Evolutionary conservation across 306 rosid genomes (phyloP), one percentile per base, ranked within the genome.

Genomic region (Vicia faba): DNA sequence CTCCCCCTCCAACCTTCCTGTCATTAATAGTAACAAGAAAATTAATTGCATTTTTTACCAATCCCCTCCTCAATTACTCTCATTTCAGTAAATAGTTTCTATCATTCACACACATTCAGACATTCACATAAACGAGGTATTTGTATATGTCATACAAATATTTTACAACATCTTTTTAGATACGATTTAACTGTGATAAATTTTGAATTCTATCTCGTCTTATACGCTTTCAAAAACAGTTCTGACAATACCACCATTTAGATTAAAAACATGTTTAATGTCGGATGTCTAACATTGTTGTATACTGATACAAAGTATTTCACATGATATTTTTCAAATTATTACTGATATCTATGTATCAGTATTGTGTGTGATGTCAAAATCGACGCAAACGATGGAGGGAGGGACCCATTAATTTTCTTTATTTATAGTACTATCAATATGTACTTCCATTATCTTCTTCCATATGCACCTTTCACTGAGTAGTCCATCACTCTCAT

Each of bases 1-100:
- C 79, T 82, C 81, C 82, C 79, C 86, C 56, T 69, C 76, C 59
- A 71, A 63, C 69, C 72, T 81, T 55, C 82, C 54, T 63, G 25
- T 18, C 86, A 80, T 66, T 64, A 82, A 70, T 67, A 70, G 75
- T 64, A 45, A 50, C 69, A 77, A 79, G 63, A 70, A 63, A 76
- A 61, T 79, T 72, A 39, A 70, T 55, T 75, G 75, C 39, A 64
- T 48, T 63, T 36, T 55, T 50, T 65, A 73, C 66, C 50, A 66
- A 66, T 44, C 25, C 28, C 50, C n/a, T 7, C 61, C 11, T 7
- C 8, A n/a, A 55, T 65, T 65, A 23, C 68, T 25, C 66, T 72
- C 19, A 74, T 69, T 53, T 66, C 64, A 73, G 60, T 55, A 38
- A 7, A 33, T 33, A n/a, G n/a, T n/a, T n/a, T n/a, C n/a, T n/a